Evolutionary conservation across 495 filamentous ascomycete genomes (phyloP).

Genomic region (Penicillium lividum): DNA sequence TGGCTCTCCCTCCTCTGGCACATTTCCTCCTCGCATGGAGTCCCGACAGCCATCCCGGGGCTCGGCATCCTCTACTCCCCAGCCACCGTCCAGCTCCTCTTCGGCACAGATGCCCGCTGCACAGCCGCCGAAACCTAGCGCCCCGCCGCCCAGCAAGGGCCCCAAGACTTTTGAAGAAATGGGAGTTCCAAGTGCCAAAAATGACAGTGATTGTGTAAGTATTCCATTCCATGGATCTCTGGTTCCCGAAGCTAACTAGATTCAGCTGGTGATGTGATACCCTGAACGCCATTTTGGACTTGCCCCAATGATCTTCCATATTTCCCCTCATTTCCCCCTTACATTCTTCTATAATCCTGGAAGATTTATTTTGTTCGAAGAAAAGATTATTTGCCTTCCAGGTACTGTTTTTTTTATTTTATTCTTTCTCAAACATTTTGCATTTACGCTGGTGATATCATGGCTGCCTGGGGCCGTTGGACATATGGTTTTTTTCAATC

Average conservation of each 20-base stretch:
- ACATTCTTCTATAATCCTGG: conserved; percentile 22
- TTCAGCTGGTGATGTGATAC: conserved; percentile 65
- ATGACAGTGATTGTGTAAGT: conserved; percentile 90
- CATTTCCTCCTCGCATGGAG: conserved; percentile 36
- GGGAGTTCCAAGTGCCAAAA: conserved; percentile 80
- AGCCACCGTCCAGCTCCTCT: conserved; percentile 28
- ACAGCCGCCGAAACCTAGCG: conserved; percentile 27
- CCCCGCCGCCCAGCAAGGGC: conserved; percentile 67
- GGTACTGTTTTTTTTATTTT: conserved; percentile 8
- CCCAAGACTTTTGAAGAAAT: conserved; percentile 98
- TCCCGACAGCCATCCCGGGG: conserved; percentile 36
- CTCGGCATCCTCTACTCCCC: conserved; percentile 34
- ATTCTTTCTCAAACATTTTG: conserved; percentile 19
- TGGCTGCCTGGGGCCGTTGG: conserved; percentile 22
- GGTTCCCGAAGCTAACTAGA: conserved; percentile 27
- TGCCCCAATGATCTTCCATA: conserved; percentile 9
- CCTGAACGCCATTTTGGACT: conserved; percentile 23
- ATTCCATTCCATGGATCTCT: conserved; percentile 3
- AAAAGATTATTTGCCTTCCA: conserved; percentile 21
- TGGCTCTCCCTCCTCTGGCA: conserved; percentile 32
- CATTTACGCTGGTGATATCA: conserved; percentile 28
- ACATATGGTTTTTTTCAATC: conserved; percentile 27
- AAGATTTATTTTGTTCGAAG: neutral
- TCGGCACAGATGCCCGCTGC: conserved; percentile 34
- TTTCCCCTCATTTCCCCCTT: conserved; percentile 17